Evolutionary conservation across 345 rosid genomes (phyloP), one percentile per base, ranked within the genome.

Genomic region (Lumnitzera racemosa): DNA sequence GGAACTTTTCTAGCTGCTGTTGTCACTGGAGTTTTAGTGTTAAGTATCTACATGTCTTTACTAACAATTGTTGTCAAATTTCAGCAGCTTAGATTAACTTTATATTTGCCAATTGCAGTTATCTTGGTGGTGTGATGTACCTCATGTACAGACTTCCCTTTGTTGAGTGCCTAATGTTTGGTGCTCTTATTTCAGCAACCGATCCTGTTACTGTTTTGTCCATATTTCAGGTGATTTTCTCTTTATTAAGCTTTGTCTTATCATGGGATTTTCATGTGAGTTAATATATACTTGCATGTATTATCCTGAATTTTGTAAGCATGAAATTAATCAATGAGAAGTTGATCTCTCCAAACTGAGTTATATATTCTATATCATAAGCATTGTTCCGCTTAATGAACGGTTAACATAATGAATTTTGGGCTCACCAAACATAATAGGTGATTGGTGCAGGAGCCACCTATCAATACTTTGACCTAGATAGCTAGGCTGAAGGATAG

Each of bases 181-280:
- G 99, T 63, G 90, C 99, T 63, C 92, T 94, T 55, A 94, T 94
- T 78, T 94, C 99, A 13, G 99, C 99, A 59, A 94, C 99, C 0
- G 99, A 94, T 76, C 99, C 99, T 72, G 99, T 94, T 66, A 94
- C 99, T 6, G 99, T 94, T 57, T 72, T 94, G 63, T 94, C 99
- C 59, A 90, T 90, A 76, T 94, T 94, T 70, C 99, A 94, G 99
- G 99, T 94, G 54, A 10, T 58, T 63, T 25, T 15, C 27, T 13
- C 16, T 47, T 15, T 13, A 23, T 12, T 60, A 4, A 1, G 10
- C 43, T 36, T 36, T 36, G 43, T 36, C 43, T 36, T 36, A 36
- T 36, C 7, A 9, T 36, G 9, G 7, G 6, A 36, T 36, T 36
- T 8, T 36, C 6, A 5, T 36, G 43, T 36, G 43, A 36, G 7